Evolutionary conservation across 768 basidiomycete species (phyloP).

Genomic region (Fomitopsis serialis): DNA sequence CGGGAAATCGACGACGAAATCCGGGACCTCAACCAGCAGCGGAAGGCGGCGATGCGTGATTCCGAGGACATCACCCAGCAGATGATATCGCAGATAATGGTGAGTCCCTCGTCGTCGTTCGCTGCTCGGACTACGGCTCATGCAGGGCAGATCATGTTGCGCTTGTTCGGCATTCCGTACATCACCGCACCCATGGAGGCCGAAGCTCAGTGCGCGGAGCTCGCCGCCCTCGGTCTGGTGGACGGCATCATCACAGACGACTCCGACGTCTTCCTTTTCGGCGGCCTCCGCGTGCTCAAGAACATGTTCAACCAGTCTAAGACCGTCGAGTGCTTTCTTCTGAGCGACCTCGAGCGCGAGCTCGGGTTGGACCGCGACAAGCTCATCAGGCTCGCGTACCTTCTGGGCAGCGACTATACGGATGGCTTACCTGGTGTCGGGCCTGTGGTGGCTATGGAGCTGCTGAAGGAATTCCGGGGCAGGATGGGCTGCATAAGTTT

Average conservation of each 20-base stretch:
- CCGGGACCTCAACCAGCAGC: conserved; percentile 69
- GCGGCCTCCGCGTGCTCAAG: conserved; percentile 92
- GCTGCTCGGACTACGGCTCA: background rate
- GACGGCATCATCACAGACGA: conserved; percentile 99
- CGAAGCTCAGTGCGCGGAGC: conserved; percentile 95
- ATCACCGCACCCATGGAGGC: conserved; percentile 99
- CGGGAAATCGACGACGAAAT: conserved; percentile 94
- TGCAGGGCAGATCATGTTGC: conserved; percentile 67
- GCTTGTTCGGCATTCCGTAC: conserved; percentile 95
- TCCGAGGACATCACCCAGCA: conserved; percentile 94
- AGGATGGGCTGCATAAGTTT: conserved; percentile 80
- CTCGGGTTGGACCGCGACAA: conserved; percentile 82
- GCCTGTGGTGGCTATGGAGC: conserved; percentile 94
- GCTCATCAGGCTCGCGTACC: conserved; percentile 84
- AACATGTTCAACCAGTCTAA: conserved; percentile 99
- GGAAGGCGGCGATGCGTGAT: conserved; percentile 86
- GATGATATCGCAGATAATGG: conserved; percentile 84
- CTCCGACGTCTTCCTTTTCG: conserved; percentile 97
- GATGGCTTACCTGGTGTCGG: conserved; percentile 90
- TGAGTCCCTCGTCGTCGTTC: conserved; percentile 17
- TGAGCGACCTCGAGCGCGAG: conserved; percentile 79
- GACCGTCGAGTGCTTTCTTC: conserved; percentile 94
- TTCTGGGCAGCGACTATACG: conserved; percentile 95
- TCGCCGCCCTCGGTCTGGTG: conserved; percentile 79
- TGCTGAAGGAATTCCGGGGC: conserved; percentile 90